Base-by-base conservation (phyloP, 139 green algal species). In the Chlorella sp. region DNA sequence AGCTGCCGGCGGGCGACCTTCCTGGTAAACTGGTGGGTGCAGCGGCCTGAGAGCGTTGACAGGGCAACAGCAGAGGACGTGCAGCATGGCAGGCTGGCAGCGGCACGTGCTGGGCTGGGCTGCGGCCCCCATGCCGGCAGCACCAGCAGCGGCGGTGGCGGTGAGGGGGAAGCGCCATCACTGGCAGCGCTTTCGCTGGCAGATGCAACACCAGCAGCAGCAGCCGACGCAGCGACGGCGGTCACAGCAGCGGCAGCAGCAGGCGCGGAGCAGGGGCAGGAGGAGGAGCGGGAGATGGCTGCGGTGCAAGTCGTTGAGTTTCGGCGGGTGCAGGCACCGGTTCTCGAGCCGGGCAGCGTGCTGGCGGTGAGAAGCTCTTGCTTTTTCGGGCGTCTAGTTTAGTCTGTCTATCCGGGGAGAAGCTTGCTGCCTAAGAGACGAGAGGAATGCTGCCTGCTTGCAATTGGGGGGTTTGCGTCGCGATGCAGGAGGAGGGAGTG, bases 11-110 rank as follows among this genome's bases (percentile, higher is more conserved):
- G 94, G 3, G 88, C 86, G 26, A 96, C 95, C 0, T 86, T 97
- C 71, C 86, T 97, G 21, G 88, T 97, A 81, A 97, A 97, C 86
- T 97, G 92, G 92, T 97, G 94, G 94, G 26, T 37, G 16, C 32
- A 87, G 34, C 88, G 87, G 39, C 93, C 92, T 0, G 76, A 94
- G 90, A 64, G 15, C 39, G 42, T 88, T 4, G 28, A 39, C 28
- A 68, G 84, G 1, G 84, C 84, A 3, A 88, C 84, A 18, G 11
- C 68, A 0, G 28, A 88, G 68, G 84, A 88, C 34, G 84, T 88
- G 68, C 16, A 30, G 68, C 14, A 32, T n/a, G 64, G 84, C 40
- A n/a, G 16, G 37, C 84, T 88, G 19, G 84, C 84, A 3, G 36
- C 84, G 9, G 84, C 84, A 2, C 28, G 30, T 15, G 66, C 18